Conservation (phyloP, 1,284 basidiomycete genomes). For the Apiotrichum sp. region DNA sequence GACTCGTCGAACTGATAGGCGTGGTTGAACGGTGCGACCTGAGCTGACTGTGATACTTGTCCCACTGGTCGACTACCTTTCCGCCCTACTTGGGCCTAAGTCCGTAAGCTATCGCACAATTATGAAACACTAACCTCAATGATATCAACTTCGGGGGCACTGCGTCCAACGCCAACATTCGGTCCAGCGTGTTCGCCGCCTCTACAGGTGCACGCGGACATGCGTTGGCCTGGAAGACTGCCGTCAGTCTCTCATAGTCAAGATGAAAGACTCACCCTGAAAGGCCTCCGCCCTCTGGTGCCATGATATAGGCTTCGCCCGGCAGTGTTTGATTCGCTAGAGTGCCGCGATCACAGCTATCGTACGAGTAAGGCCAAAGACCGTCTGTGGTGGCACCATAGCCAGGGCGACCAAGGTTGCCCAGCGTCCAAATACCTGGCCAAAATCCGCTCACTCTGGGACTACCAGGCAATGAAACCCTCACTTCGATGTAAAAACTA, state of each 20-base stretch:
- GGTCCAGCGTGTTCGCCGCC: conserved; percentile 50
- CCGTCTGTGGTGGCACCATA: conserved; percentile 69
- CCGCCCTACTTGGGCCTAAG: conserved; percentile 29
- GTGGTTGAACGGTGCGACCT: conserved; percentile 56
- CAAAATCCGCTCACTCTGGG: conserved; percentile 54
- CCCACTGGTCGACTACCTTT: conserved; percentile 14
- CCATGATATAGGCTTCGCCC: background rate
- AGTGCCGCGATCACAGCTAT: conserved; percentile 76
- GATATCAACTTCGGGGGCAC: conserved; percentile 54
- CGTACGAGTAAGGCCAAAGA: conserved; percentile 55
- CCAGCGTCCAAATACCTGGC: conserved; percentile 86
- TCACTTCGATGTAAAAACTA: conserved; percentile 48
- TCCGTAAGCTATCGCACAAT: background rate
- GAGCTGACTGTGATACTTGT: conserved; percentile 54
- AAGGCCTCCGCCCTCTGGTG: conserved; percentile 7
- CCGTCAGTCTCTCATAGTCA: background rate
- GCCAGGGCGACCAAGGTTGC: conserved; percentile 78
- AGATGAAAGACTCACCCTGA: conserved; percentile 6
- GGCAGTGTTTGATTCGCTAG: conserved; percentile 52
- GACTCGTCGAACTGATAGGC: conserved; percentile 58
- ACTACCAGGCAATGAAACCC: conserved; percentile 72
- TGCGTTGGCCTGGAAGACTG: conserved; percentile 53
- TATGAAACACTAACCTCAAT: conserved; percentile 43
- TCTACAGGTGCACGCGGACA: conserved; percentile 55
- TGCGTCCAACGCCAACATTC: conserved; percentile 42